Evolutionary conservation across 306 rosid species (phyloP).

Genomic region (Vigna radiata): DNA sequence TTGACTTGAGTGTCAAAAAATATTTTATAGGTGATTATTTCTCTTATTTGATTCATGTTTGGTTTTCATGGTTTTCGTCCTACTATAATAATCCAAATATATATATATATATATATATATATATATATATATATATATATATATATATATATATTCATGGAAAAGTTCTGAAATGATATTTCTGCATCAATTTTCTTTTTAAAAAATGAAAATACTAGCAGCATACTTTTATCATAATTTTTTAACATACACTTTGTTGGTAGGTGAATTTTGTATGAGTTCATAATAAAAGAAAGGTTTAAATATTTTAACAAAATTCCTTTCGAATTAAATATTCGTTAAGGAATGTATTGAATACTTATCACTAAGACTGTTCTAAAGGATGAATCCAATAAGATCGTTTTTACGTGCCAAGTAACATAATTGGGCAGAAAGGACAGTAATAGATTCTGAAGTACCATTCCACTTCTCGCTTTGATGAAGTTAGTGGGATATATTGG

Average conservation of each 20-base stretch:
- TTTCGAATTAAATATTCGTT: background rate
- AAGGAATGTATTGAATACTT: background rate
- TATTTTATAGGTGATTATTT: no score
- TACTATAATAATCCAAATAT: no score
- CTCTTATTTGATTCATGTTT: no score
- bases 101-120: no score
- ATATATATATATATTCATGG: no score
- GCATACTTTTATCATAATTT: background rate
- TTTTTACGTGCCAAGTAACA: background rate
- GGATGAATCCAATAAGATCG: slow-evolving; percentile 6
- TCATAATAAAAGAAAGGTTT: background rate
- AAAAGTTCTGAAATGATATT: background rate
- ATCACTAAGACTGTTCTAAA: background rate
- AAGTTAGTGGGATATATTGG: slow-evolving; percentile 38
- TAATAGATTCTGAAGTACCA: slow-evolving; percentile 12
- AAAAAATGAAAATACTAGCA: background rate
- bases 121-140: no score
- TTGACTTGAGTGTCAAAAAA: no score
- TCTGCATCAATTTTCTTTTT: background rate
- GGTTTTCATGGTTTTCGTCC: no score
- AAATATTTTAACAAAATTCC: background rate
- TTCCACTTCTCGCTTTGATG: background rate
- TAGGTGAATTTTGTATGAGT: slow-evolving; percentile 9
- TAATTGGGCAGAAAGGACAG: background rate
- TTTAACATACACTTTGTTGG: background rate